These are phyloP conservation scores for Hymenoscyphus fraxineus DNA, from an alignment of 2,329 filamentous ascomycete genomes.

Conservation along the genomic window DNA sequence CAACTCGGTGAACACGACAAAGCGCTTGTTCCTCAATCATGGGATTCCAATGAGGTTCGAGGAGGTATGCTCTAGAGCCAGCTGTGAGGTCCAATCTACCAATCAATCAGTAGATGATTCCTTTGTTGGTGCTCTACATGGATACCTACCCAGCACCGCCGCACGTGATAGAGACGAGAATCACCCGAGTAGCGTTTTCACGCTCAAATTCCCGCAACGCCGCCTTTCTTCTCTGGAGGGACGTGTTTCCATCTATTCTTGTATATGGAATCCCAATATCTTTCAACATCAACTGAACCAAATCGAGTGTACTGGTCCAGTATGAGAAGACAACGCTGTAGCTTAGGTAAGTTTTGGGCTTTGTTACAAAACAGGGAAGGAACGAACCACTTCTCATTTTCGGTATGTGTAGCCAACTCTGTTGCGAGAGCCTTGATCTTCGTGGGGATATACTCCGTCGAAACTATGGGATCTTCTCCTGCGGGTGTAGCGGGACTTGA, in stretches of 20 bases:
- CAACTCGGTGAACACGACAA: slow-evolving; percentile 25
- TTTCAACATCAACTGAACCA: background rate
- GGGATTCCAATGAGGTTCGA: slow-evolving; percentile 35
- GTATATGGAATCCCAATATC: background rate
- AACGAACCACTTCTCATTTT: slow-evolving; percentile 3
- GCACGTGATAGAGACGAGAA: slow-evolving; percentile 9
- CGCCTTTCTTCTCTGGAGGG: background rate
- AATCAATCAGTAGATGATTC: background rate
- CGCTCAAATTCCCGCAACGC: background rate
- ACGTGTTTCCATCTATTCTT: slow-evolving; percentile 6
- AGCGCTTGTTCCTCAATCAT: slow-evolving; percentile 32
- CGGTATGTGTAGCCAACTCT: background rate
- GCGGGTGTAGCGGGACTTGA: background rate
- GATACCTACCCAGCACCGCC: slow-evolving; percentile 5
- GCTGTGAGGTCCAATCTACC: slow-evolving; percentile 21
- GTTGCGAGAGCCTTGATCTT: slow-evolving; percentile 6
- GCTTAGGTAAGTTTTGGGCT: too few species aligned
- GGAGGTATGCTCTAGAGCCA: slow-evolving; percentile 24
- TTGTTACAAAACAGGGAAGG: background rate
- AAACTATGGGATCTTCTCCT: background rate
- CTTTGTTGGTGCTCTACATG: background rate
- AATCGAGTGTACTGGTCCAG: slow-evolving; percentile 8
- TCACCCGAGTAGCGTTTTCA: background rate
- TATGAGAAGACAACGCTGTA: slow-evolving; percentile 6
- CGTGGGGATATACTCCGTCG: background rate